Conservation (phyloP, 2,329 filamentous ascomycete genomes). For the Colletotrichum paranaense region DNA sequence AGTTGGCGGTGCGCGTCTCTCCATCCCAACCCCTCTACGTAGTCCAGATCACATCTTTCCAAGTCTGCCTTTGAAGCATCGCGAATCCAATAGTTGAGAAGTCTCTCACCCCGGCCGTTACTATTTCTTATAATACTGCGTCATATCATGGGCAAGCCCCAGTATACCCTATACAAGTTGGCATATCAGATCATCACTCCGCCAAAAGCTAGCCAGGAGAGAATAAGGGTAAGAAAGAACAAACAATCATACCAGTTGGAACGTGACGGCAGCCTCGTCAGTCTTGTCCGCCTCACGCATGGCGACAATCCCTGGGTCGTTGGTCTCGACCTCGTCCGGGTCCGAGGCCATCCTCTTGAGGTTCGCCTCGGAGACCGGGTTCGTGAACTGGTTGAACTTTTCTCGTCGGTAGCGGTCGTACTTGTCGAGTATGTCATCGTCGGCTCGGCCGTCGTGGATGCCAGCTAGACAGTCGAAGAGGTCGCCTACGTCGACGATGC, state of each 20-base stretch:
- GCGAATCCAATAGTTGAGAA: background rate
- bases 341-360: background rate
- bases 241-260: background rate
- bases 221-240: background rate
- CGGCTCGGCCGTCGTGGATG: constrained; percentile 50
- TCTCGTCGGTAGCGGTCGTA: constrained; percentile 40
- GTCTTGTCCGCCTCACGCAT: background rate
- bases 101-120: too few species aligned
- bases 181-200: background rate
- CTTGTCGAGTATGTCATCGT: constrained; percentile 54
- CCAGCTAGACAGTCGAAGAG: constrained; percentile 59
- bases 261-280: background rate
- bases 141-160: background rate
- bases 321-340: background rate
- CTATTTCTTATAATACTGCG: background rate
- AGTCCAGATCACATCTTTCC: too few species aligned
- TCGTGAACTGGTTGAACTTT: background rate
- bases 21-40: too few species aligned
- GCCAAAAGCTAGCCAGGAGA: background rate
- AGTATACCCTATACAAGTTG: background rate
- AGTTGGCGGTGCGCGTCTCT: too few species aligned
- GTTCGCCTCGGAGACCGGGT: background rate
- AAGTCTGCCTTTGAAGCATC: too few species aligned
- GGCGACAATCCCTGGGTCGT: background rate
- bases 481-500: constrained; percentile 60